These are phyloP conservation scores for Exobasidium rhododendri DNA, from an alignment of 1,284 basidiomycete genomes.

Conservation along the genomic window DNA sequence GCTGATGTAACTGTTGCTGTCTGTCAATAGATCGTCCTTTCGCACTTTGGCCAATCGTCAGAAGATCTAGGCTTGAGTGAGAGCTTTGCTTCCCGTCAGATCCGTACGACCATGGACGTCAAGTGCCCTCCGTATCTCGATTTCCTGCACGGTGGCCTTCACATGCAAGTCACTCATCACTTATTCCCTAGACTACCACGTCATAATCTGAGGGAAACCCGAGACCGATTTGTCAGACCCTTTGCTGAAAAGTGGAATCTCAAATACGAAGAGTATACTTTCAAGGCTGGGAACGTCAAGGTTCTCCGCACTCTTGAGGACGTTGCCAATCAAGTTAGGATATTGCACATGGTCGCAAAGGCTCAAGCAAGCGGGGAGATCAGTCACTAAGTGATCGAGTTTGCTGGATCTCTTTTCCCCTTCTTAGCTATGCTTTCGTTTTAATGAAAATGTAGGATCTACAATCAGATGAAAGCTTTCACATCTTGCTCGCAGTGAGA, in stretches of 20 bases:
- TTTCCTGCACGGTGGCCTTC: constrained; percentile 86
- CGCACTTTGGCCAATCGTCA: constrained; percentile 94
- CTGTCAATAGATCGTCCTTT: constrained; percentile 71
- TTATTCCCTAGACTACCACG: constrained; percentile 91
- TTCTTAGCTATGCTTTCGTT: no score
- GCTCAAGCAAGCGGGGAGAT: constrained; percentile 56
- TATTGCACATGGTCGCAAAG: constrained; percentile 65
- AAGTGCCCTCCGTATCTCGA: constrained; percentile 77
- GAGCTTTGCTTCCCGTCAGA: constrained; percentile 85
- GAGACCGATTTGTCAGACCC: constrained; percentile 71
- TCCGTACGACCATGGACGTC: constrained; percentile 94
- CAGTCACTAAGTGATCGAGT: constrained; percentile 27
- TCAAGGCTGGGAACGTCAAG: constrained; percentile 74
- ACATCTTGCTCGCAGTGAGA: no score
- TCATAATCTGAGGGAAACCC: constrained; percentile 82
- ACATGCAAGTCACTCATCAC: constrained; percentile 96
- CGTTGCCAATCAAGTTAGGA: constrained; percentile 74
- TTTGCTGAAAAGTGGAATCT: constrained; percentile 62
- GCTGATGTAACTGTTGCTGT: no score
- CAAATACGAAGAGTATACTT: constrained; percentile 85
- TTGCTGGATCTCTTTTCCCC: background rate
- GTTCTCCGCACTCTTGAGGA: constrained; percentile 71
- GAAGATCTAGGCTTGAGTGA: constrained; percentile 84
- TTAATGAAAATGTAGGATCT: no score
- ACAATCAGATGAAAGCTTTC: no score